A percentile compares a stretch with the other conserved stretches of the same genome.
Evolutionary conservation across 148 eudicot species (phyloP).

Genomic region (Hydrangea macrophylla): DNA sequence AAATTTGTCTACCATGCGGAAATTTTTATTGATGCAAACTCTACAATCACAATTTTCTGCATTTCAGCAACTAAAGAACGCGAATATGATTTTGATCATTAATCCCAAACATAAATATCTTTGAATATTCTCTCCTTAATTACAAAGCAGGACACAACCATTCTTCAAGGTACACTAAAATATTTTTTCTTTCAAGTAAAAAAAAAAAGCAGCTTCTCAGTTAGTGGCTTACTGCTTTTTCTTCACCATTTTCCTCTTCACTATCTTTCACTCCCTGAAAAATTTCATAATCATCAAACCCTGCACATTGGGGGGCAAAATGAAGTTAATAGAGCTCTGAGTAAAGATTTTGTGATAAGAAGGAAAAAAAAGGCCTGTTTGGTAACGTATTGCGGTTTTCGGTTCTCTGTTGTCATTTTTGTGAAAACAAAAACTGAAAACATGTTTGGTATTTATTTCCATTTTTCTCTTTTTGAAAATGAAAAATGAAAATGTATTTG

Average conservation of each 20-base stretch:
- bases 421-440: no score
- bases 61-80: background rate
- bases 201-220: background rate
- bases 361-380: no score
- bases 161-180: background rate
- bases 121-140: background rate
- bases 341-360: no score
- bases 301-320: slow-evolving; percentile 42
- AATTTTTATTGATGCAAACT: no score
- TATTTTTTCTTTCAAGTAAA: no score
- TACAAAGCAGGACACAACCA: background rate
- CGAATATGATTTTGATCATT: background rate
- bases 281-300: slow-evolving; percentile 77
- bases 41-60: background rate
- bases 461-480: no score
- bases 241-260: slow-evolving; percentile 46
- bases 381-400: no score
- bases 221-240: slow-evolving; percentile 13
- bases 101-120: background rate
- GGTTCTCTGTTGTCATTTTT: no score
- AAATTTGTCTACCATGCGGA: background rate
- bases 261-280: slow-evolving; percentile 55
- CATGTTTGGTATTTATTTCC: no score
- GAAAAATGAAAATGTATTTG: no score
- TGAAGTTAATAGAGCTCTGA: background rate